Evolutionary conservation across 148 eudicot genomes (phyloP).

Genomic region (Fagopyrum tataricum): DNA sequence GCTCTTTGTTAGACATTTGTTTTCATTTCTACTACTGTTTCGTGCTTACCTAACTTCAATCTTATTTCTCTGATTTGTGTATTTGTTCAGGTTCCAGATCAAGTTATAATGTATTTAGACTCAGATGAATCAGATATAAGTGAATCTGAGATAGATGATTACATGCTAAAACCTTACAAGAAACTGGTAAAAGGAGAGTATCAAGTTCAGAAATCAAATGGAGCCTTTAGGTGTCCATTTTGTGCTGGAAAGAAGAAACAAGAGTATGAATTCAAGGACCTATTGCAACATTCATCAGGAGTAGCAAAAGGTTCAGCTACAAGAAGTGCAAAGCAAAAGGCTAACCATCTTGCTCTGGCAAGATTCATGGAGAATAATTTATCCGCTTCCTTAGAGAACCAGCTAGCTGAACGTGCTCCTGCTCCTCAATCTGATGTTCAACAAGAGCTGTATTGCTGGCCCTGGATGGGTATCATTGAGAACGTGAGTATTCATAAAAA

Average conservation of each 20-base stretch:
- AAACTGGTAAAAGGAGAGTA: slow-evolving; percentile 40
- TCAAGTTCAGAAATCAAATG: slow-evolving; percentile 45
- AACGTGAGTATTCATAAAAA: slow-evolving; percentile 36
- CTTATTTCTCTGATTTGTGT: not conserved
- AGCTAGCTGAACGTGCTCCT: slow-evolving; percentile 22
- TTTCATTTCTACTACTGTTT: not conserved
- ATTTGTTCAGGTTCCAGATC: not conserved
- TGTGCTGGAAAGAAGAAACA: slow-evolving; percentile 93
- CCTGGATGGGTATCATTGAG: slow-evolving; percentile 62
- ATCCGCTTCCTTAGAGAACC: slow-evolving; percentile 20
- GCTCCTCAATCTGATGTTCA: slow-evolving; percentile 20
- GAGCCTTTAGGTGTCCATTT: slow-evolving; percentile 73
- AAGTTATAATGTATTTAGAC: slow-evolving; percentile 33
- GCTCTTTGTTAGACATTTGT: not conserved
- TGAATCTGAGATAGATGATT: slow-evolving; percentile 79
- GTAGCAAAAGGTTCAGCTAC: slow-evolving; percentile 62
- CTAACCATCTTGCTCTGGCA: slow-evolving; percentile 58
- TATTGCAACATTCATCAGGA: slow-evolving; percentile 68
- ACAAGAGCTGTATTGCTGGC: slow-evolving; percentile 51
- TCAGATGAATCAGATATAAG: slow-evolving; percentile 60
- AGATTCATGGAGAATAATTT: slow-evolving; percentile 52
- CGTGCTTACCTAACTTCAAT: not conserved
- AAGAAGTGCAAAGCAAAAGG: slow-evolving; percentile 62
- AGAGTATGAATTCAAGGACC: slow-evolving; percentile 69
- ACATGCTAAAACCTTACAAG: slow-evolving; percentile 63